Conservation (phyloP, 208 protist genomes). For the Acanthamoeba healyi region DNA sequence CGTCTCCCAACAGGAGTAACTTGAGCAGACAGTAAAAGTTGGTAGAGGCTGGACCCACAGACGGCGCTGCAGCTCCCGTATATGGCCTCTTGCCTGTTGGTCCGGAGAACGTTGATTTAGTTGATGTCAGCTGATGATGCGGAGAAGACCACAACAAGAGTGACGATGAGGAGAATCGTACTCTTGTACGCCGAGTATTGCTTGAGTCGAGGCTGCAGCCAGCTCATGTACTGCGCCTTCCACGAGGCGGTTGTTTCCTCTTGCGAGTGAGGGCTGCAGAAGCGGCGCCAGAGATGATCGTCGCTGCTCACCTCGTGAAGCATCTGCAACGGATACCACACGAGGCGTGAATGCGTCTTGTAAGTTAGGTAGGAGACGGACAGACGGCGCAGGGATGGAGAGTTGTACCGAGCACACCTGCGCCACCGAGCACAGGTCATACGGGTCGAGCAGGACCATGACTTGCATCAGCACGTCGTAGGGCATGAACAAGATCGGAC, state of each 20-base stretch:
- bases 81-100: neutral
- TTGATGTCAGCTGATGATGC: neutral
- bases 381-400: too few species aligned
- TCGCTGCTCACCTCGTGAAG: constrained; percentile 26
- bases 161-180: neutral
- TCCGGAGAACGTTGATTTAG: neutral
- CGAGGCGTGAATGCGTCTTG: too few species aligned
- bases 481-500: constrained; percentile 11
- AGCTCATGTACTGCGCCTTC: neutral
- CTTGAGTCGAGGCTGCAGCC: constrained; percentile 7
- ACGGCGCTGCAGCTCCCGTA: too few species aligned
- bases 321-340: neutral
- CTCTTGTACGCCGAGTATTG: neutral
- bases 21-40: constrained; percentile 50
- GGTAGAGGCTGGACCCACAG: neutral
- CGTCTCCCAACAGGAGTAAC: neutral
- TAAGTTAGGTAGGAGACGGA: neutral
- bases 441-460: neutral
- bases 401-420: neutral
- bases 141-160: neutral
- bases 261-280: neutral
- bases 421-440: neutral
- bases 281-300: neutral
- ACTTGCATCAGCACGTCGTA: neutral
- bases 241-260: neutral